Percentiles rank a stretch among this genome's conserved stretches.
phyloP scores from a whole-genome alignment of 2,329 filamentous ascomycete species.

The Aspergillus sp. region DNA sequence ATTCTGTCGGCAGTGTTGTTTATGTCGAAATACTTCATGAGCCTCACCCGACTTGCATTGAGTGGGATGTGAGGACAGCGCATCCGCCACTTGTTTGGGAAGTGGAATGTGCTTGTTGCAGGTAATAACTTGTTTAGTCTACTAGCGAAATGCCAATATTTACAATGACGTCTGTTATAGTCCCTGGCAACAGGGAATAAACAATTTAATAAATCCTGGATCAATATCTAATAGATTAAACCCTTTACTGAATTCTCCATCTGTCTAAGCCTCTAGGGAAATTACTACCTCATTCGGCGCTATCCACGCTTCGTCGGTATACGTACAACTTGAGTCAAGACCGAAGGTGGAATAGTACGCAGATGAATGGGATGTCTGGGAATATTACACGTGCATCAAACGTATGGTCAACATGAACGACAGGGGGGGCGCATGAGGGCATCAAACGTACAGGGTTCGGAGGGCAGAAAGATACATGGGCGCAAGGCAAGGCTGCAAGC shows the following conservation, averaged over 20 bases:
- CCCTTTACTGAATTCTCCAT: neutral
- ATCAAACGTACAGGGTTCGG: neutral
- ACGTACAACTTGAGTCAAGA: neutral
- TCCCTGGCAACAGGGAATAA: no score
- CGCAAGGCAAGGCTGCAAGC: neutral
- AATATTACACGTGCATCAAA: neutral
- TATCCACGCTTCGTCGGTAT: neutral
- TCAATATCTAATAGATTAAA: no score
- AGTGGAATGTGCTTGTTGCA: no score
- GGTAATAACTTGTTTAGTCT: no score
- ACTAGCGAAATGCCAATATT: no score
- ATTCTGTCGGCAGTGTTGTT: neutral
- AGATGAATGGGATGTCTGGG: neutral
- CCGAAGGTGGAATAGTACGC: neutral
- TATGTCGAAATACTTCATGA: neutral
- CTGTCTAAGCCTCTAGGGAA: slow-evolving; percentile 3
- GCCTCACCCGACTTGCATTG: no score
- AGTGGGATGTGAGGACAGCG: no score
- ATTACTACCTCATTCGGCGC: neutral
- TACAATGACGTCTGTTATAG: no score
- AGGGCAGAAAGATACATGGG: neutral
- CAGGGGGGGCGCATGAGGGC: neutral
- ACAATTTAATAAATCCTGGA: no score
- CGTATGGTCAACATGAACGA: neutral
- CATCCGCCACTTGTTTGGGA: no score